phyloP scores from a whole-genome alignment of 2,329 filamentous ascomycete species.

The Alternaria dauci region DNA sequence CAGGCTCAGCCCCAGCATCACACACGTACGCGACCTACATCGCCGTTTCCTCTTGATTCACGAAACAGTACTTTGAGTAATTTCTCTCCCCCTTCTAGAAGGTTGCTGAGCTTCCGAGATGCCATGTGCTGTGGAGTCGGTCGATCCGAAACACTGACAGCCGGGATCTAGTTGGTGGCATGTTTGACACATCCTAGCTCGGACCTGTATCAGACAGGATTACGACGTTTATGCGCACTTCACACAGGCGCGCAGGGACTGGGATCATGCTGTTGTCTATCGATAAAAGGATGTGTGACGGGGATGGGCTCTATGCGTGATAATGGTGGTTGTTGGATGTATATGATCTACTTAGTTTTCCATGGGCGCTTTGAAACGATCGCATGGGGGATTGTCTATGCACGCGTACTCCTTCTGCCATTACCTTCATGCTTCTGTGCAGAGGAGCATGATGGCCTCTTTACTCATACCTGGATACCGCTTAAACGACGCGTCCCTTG shows the following conservation, averaged over 20 bases:
- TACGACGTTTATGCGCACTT: slow-evolving; percentile 22
- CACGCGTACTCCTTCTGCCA: not conserved
- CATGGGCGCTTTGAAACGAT: not conserved
- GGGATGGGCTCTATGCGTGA: slow-evolving; percentile 4
- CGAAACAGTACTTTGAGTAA: not conserved
- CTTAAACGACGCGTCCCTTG: slow-evolving; percentile 55
- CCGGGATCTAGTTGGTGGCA: slow-evolving; percentile 13
- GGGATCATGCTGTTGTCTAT: not conserved
- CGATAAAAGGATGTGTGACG: slow-evolving; percentile 1
- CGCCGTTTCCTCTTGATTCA: slow-evolving; percentile 17
- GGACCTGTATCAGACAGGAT: slow-evolving; percentile 21
- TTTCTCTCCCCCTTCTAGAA: not conserved
- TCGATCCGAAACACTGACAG: slow-evolving; percentile 8
- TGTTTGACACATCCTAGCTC: slow-evolving; percentile 3
- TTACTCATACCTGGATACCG: not conserved
- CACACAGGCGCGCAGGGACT: not conserved
- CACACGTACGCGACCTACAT: slow-evolving; percentile 19
- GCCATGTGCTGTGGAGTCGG: not conserved
- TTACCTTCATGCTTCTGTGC: not conserved
- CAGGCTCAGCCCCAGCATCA: slow-evolving; percentile 16
- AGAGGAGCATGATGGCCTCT: not conserved
- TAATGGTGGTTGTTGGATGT: not conserved
- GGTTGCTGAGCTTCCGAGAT: not conserved
- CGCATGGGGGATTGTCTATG: not conserved
- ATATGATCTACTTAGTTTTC: not conserved